Base-by-base conservation (phyloP, 805 yeast species). In the Naumovozyma dairenensis region DNA sequence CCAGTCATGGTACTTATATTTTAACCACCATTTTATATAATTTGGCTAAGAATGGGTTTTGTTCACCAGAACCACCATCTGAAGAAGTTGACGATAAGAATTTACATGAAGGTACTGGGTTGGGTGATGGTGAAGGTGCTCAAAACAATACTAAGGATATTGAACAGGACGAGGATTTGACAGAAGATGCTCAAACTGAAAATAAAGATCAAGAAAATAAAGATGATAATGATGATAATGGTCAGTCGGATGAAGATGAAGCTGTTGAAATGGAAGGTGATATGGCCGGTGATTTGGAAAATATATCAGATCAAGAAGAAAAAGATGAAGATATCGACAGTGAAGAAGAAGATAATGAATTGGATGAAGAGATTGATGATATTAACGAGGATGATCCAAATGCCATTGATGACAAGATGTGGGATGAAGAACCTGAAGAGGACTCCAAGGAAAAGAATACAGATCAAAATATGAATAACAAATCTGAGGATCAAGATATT, bases 231-330 rank as follows among this genome's bases (percentile, higher is more conserved):
- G 67, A 69, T 8, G 63, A 65, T 16, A 51, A 50, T 16, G n/a
- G n/a, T n/a, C n/a, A n/a, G n/a, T 49, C 50, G 10, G 63, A 61
- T 2, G 78, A 76, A 7, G 80, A 80, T n/a, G 85, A 85, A 54
- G 96, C 96, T 4, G 86, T 83, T 29, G 94, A 85, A 32, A 82
- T 87, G 54, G 94, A 87, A 48, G 96, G 96, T 22, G 97, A 92
- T 48, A 84, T 92, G 94, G 96, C 92, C 16, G 98, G 98, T 35
- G 77, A 84, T 18, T 57, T 80, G 6, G 96, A 89, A 57, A 86
- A 87, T 43, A 67, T 76, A 10, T 75, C 86, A 7, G 80, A 72
- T 36, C 79, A 77, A 52, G 81, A 76, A 15, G 69, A 71, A 13
- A 64, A 67, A 13, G 76, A 73, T 8, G 69, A 67, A 8, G 69